Evolutionary conservation across 805 yeast species (phyloP).

Genomic region (Candida endomychidarum): DNA sequence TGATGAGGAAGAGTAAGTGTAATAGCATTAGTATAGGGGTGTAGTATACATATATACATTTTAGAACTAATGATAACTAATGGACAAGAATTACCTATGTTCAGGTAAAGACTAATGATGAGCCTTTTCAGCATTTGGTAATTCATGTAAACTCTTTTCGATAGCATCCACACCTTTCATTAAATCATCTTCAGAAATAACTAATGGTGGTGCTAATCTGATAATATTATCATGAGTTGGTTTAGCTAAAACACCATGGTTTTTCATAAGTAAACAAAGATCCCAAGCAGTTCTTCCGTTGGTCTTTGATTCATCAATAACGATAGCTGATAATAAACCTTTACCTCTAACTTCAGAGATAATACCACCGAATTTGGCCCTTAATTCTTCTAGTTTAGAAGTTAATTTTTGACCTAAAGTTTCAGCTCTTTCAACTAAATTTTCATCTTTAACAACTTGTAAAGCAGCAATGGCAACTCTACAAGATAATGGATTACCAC

Average conservation of each 20-base stretch:
- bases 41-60: no score
- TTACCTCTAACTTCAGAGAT: slow-evolving; percentile 72
- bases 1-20: slow-evolving; percentile 47
- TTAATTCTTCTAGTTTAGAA: slow-evolving; percentile 53
- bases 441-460: slow-evolving; percentile 85
- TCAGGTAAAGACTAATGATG: slow-evolving; percentile 43
- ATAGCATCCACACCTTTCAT: slow-evolving; percentile 78
- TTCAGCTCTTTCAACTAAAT: slow-evolving; percentile 74
- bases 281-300: slow-evolving; percentile 96
- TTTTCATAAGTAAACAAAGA: slow-evolving; percentile 84
- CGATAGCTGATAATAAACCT: slow-evolving; percentile 88
- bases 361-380: slow-evolving; percentile 50
- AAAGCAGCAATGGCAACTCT: slow-evolving; percentile 92
- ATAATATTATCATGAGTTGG: slow-evolving; percentile 96
- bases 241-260: slow-evolving; percentile 87
- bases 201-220: slow-evolving; percentile 94
- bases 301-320: slow-evolving; percentile 79
- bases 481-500: slow-evolving; percentile 95
- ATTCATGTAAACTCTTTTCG: slow-evolving; percentile 51
- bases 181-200: slow-evolving; percentile 84
- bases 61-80: no score
- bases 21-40: background rate
- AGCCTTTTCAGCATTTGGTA: slow-evolving; percentile 54
- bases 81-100: no score
- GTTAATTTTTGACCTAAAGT: slow-evolving; percentile 71